Evolutionary conservation across 768 basidiomycete genomes (phyloP).

Genomic region (Rhizopogon vinicolor): DNA sequence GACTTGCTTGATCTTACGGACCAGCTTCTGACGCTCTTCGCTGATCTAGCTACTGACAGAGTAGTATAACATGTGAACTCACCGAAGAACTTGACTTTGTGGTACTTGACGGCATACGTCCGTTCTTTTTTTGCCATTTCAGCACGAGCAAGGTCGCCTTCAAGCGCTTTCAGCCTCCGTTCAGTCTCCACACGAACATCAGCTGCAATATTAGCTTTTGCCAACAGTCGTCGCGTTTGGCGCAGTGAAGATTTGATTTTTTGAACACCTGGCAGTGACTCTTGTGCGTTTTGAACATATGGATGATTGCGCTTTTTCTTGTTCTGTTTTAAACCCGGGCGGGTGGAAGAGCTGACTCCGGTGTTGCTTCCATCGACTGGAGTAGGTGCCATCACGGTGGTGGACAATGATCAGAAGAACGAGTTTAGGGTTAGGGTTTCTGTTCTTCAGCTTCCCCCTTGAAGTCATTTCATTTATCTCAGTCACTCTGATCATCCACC

Average conservation of each 20-base stretch:
- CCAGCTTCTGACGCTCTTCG: conserved; percentile 82
- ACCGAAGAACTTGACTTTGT: conserved; percentile 96
- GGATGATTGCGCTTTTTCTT: conserved; percentile 11
- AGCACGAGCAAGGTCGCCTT: conserved; percentile 65
- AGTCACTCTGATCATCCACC: neutral
- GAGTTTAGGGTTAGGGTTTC: conserved; percentile 13
- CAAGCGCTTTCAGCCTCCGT: conserved; percentile 68
- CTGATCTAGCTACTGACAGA: neutral
- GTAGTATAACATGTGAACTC: conserved; percentile 11
- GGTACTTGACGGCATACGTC: conserved; percentile 72
- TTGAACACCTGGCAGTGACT: conserved; percentile 59
- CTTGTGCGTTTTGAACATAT: conserved; percentile 11
- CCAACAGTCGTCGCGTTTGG: conserved; percentile 77
- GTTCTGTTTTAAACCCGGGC: neutral
- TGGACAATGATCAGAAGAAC: neutral
- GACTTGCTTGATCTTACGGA: conserved; percentile 69
- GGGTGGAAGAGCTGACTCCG: neutral
- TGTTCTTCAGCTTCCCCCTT: too few relatives aligned
- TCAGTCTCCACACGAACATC: conserved; percentile 80
- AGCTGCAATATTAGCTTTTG: conserved; percentile 84
- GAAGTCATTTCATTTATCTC: too few relatives aligned
- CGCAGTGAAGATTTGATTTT: conserved; percentile 84
- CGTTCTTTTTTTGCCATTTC: conserved; percentile 66
- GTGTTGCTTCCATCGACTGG: neutral
- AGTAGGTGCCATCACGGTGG: neutral